phyloP scores from a whole-genome alignment of 768 basidiomycete genomes.

The Kwoniella botswanensis region DNA sequence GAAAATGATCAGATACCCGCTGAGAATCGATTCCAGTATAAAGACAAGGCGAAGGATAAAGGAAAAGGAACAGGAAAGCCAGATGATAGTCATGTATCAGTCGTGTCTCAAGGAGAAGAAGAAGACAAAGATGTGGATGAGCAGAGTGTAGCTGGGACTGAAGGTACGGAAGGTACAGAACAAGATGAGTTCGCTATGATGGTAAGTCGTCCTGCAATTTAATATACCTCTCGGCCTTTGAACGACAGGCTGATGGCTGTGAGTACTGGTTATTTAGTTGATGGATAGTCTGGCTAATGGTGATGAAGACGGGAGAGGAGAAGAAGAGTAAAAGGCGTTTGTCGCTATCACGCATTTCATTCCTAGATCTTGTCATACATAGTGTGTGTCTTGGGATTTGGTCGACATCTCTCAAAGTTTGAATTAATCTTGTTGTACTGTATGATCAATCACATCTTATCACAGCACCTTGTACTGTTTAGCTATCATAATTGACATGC shows the following conservation, averaged over 20 bases:
- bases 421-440: too few relatives aligned
- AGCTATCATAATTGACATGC: too few relatives aligned
- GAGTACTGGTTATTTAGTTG: slow-evolving; percentile 8
- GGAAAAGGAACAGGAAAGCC: too few relatives aligned
- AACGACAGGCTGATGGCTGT: background rate
- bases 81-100: background rate
- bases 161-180: slow-evolving; percentile 24
- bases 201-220: slow-evolving; percentile 15
- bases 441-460: too few relatives aligned
- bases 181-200: slow-evolving; percentile 36
- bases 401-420: too few relatives aligned
- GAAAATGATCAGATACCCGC: slow-evolving; percentile 29
- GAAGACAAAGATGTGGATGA: slow-evolving; percentile 1
- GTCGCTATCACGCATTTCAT: too few relatives aligned
- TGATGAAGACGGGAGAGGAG: background rate
- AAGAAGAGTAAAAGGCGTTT: background rate
- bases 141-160: slow-evolving; percentile 7
- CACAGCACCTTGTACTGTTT: too few relatives aligned
- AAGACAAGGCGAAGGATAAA: slow-evolving; percentile 63
- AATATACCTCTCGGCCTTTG: background rate
- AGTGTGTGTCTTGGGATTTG: too few relatives aligned
- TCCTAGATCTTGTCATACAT: too few relatives aligned
- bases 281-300: slow-evolving; percentile 33
- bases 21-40: slow-evolving; percentile 32
- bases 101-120: background rate